These are phyloP conservation scores for Basidiobolus meristosporus DNA, from an alignment of 371 early-diverging fungal species.

Conservation along the genomic window DNA sequence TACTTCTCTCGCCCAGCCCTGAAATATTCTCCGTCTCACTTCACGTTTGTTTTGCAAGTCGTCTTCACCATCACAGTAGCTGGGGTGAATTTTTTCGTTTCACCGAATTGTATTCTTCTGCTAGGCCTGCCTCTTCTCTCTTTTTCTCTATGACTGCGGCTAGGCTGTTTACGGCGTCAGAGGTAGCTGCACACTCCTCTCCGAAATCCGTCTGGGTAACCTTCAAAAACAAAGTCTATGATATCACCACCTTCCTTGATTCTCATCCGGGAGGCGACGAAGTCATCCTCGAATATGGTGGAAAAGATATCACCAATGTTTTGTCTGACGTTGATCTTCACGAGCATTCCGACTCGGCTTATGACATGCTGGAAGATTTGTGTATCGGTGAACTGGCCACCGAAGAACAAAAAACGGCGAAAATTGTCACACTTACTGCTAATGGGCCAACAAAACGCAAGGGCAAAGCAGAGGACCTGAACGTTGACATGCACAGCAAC, in stretches of 20 bases:
- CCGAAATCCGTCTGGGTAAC: conserved; percentile 48
- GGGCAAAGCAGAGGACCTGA: background rate
- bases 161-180: too few relatives aligned
- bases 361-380: conserved; percentile 63
- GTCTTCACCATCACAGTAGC: too few relatives aligned
- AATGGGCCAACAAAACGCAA: too few relatives aligned
- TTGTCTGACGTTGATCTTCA: conserved; percentile 62
- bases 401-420: background rate
- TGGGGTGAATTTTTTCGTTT: too few relatives aligned
- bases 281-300: conserved; percentile 51
- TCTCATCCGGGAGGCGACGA: conserved; percentile 75
- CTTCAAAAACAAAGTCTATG: conserved; percentile 56
- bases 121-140: too few relatives aligned
- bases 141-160: too few relatives aligned
- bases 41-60: too few relatives aligned
- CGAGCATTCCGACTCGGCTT: conserved; percentile 65
- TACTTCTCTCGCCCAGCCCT: too few relatives aligned
- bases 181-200: conserved; percentile 18
- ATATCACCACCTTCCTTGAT: conserved; percentile 58
- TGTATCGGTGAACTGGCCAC: conserved; percentile 40
- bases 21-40: too few relatives aligned
- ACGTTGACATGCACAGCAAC: conserved; percentile 11
- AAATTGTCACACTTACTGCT: too few relatives aligned
- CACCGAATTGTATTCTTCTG: too few relatives aligned
- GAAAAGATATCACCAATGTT: conserved; percentile 45